These are phyloP conservation scores for Neoboletus brunneissimus DNA, from an alignment of 768 basidiomycete species.

Conservation along the genomic window DNA sequence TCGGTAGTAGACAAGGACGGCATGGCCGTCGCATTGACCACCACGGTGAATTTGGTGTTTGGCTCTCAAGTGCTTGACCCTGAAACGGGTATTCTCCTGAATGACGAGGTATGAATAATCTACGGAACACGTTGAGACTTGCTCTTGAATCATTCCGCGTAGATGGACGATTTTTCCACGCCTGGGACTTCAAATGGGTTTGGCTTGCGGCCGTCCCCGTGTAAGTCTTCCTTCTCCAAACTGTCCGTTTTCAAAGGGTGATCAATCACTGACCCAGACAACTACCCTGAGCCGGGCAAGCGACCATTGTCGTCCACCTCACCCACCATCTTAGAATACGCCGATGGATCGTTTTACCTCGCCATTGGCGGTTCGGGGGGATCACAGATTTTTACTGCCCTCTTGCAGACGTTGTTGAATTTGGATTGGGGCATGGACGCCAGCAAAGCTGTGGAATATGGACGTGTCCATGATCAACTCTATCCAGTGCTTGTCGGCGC, in stretches of 20 bases:
- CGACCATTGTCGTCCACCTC: conserved; percentile 84
- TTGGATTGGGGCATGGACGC: conserved; percentile 75
- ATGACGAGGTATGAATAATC: conserved; percentile 65
- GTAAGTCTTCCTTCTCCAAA: conserved; percentile 37
- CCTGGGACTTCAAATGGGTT: conserved; percentile 84
- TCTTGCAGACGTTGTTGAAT: conserved; percentile 79
- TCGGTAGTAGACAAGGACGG: conserved; percentile 80
- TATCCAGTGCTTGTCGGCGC: conserved; percentile 61
- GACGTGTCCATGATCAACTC: conserved; percentile 84
- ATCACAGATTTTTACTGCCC: conserved; percentile 73
- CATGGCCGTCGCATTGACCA: conserved; percentile 84
- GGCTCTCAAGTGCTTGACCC: conserved; percentile 87
- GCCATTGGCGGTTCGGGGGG: conserved; percentile 88
- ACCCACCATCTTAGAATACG: conserved; percentile 77
- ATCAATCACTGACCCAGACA: conserved; percentile 47
- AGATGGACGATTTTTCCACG: conserved; percentile 92
- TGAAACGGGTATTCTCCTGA: conserved; percentile 83
- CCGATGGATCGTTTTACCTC: conserved; percentile 68
- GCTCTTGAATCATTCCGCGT: background rate
- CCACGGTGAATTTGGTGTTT: conserved; percentile 87
- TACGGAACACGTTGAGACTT: background rate
- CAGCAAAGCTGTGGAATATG: conserved; percentile 78
- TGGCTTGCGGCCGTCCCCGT: conserved; percentile 79
- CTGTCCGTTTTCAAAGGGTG: background rate
- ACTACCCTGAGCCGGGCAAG: conserved; percentile 86